Evolutionary conservation across 768 basidiomycete species (phyloP).

Genomic region (Pleurotus ostreatus): DNA sequence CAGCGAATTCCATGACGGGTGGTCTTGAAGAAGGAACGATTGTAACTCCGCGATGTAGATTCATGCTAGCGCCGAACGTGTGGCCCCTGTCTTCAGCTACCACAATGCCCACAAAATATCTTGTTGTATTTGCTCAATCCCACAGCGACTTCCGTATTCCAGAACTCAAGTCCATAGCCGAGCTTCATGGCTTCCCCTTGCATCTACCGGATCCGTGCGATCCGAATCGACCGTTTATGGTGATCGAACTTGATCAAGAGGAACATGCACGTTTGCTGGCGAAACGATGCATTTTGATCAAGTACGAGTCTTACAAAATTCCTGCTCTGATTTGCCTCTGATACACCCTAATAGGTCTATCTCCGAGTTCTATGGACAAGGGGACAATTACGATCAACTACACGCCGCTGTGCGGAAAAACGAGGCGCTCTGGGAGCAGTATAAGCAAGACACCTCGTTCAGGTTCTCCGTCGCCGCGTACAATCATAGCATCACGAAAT

Average conservation of each 20-base stretch:
- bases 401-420: constrained; percentile 50
- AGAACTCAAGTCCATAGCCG: constrained; percentile 73
- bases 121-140: constrained; percentile 77
- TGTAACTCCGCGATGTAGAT: no score
- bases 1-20: no score
- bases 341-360: constrained; percentile 48
- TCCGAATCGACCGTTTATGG: constrained; percentile 67
- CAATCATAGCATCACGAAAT: constrained; percentile 69
- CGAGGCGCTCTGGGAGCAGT: constrained; percentile 51
- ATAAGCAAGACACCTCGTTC: constrained; percentile 68
- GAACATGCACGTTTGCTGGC: constrained; percentile 74
- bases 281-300: constrained; percentile 76
- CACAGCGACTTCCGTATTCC: constrained; percentile 84
- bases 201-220: constrained; percentile 48
- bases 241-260: constrained; percentile 64
- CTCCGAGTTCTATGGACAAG: constrained; percentile 76
- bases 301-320: constrained; percentile 36
- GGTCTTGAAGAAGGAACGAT: no score
- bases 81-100: not conserved
- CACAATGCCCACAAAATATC: constrained; percentile 32
- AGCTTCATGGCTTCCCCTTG: constrained; percentile 65
- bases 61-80: no score
- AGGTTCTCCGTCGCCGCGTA: constrained; percentile 74
- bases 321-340: not conserved
- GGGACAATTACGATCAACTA: constrained; percentile 62